phyloP scores from a whole-genome alignment of 495 filamentous ascomycete genomes.

The Penicillium taxi region DNA sequence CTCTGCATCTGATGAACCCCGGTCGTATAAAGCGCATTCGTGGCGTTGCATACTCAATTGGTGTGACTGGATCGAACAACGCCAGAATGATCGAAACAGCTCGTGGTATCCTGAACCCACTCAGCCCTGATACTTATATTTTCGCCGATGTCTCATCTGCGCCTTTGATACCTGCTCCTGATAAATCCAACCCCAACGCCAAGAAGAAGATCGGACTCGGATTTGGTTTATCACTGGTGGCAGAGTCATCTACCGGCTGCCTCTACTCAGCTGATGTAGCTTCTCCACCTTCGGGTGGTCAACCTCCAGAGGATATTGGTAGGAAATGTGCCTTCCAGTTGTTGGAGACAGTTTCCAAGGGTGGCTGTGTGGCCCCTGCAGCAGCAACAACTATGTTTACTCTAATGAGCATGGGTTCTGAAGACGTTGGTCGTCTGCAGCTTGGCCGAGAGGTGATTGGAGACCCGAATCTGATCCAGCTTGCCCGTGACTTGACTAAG shows the following conservation, averaged over 20 bases:
- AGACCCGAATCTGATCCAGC: constrained; percentile 64
- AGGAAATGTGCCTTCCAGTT: constrained; percentile 81
- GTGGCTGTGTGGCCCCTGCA: constrained; percentile 68
- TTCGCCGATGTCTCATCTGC: constrained; percentile 69
- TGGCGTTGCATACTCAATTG: constrained; percentile 87
- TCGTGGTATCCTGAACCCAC: constrained; percentile 75
- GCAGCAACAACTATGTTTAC: constrained; percentile 65
- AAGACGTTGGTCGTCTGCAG: constrained; percentile 59
- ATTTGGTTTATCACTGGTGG: constrained; percentile 83
- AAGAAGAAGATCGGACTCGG: constrained; percentile 74
- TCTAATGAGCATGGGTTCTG: constrained; percentile 92
- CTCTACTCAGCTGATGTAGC: constrained; percentile 82
- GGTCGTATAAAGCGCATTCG: constrained; percentile 83
- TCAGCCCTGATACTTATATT: constrained; percentile 80
- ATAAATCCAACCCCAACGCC: constrained; percentile 49
- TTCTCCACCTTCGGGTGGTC: constrained; percentile 70
- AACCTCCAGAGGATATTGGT: constrained; percentile 84
- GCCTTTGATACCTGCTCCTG: constrained; percentile 56
- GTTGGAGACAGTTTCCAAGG: constrained; percentile 69
- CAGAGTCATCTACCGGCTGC: constrained; percentile 78
- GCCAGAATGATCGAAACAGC: constrained; percentile 89
- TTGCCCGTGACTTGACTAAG: constrained; percentile 72
- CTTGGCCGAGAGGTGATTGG: constrained; percentile 65
- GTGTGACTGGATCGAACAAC: constrained; percentile 85
- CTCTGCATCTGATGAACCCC: constrained; percentile 77